These are phyloP conservation scores for Entomortierella chlamydospora DNA, from an alignment of 192 early-diverging fungal species.

Conservation along the genomic window DNA sequence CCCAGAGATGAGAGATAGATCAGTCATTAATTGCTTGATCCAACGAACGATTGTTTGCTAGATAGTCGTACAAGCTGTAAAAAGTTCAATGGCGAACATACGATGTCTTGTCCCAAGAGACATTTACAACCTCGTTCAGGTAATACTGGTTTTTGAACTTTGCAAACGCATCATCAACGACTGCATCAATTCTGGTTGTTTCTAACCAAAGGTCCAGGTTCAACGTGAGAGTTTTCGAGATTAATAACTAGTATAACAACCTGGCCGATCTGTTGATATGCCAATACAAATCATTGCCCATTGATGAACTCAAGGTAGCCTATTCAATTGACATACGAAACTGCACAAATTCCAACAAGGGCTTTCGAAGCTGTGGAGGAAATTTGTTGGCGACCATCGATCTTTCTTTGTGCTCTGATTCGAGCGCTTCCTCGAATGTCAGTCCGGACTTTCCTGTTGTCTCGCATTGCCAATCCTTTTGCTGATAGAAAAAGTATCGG, in stretches of 20 bases:
- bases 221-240: no score
- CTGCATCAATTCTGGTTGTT: conserved; percentile 64
- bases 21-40: no score
- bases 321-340: conserved; percentile 71
- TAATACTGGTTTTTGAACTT: conserved; percentile 67
- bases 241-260: neutral
- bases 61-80: neutral
- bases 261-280: no score
- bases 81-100: neutral
- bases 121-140: conserved; percentile 65
- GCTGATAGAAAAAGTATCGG: conserved; percentile 74
- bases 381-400: conserved; percentile 72
- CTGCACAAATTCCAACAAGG: conserved; percentile 73
- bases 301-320: no score
- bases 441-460: conserved; percentile 78
- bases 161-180: conserved; percentile 72
- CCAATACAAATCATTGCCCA: no score
- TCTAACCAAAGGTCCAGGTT: no score
- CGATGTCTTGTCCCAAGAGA: conserved; percentile 56
- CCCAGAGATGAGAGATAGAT: no score
- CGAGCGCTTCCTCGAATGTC: conserved; percentile 84
- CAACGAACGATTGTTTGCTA: no score
- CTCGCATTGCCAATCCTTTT: conserved; percentile 82
- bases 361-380: conserved; percentile 72
- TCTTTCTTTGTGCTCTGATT: conserved; percentile 76